phyloP scores from a whole-genome alignment of 2,329 filamentous ascomycete species.

The Lojkania enalia region DNA sequence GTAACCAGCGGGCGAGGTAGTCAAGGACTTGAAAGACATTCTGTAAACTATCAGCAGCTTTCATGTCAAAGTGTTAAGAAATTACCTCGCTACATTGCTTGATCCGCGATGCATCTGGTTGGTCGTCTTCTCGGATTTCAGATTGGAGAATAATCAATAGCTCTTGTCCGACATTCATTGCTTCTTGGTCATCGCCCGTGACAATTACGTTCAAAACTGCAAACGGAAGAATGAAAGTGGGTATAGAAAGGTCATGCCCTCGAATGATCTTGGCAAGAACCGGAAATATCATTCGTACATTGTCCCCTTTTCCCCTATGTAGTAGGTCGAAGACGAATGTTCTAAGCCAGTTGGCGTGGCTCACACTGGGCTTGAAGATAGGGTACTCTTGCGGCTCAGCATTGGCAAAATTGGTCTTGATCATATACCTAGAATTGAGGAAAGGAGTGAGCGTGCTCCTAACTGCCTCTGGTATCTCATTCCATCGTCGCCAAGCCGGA shows the following conservation, averaged over 20 bases:
- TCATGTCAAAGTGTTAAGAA: slow-evolving; percentile 1
- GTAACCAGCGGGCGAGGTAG: slow-evolving; percentile 88
- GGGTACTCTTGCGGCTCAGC: slow-evolving; percentile 62
- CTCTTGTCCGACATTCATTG: slow-evolving; percentile 69
- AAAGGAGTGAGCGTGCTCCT: slow-evolving; percentile 87
- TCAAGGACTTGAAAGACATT: slow-evolving; percentile 89
- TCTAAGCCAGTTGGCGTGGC: slow-evolving; percentile 81
- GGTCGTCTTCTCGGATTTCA: slow-evolving; percentile 55
- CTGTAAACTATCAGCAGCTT: slow-evolving; percentile 50
- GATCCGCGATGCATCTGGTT: slow-evolving; percentile 71
- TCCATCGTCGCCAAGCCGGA: slow-evolving; percentile 73
- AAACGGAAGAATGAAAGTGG: slow-evolving; percentile 88
- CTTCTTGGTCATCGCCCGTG: slow-evolving; percentile 67
- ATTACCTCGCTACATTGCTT: slow-evolving; percentile 85
- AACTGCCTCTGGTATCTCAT: slow-evolving; percentile 73
- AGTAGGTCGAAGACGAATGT: slow-evolving; percentile 81
- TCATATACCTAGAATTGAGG: slow-evolving; percentile 77
- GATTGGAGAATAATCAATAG: slow-evolving; percentile 73
- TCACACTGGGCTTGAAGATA: slow-evolving; percentile 69
- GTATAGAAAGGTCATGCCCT: slow-evolving; percentile 82
- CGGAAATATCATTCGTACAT: slow-evolving; percentile 76
- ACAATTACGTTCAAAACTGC: slow-evolving; percentile 81
- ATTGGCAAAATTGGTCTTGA: slow-evolving; percentile 50
- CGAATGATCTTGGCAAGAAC: slow-evolving; percentile 81
- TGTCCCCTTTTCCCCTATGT: slow-evolving; percentile 72